A percentile compares a stretch with the other conserved stretches of the same genome.
phyloP scores from a whole-genome alignment of 305 asterid genomes.

The Fraxinus xanthoxyloides region DNA sequence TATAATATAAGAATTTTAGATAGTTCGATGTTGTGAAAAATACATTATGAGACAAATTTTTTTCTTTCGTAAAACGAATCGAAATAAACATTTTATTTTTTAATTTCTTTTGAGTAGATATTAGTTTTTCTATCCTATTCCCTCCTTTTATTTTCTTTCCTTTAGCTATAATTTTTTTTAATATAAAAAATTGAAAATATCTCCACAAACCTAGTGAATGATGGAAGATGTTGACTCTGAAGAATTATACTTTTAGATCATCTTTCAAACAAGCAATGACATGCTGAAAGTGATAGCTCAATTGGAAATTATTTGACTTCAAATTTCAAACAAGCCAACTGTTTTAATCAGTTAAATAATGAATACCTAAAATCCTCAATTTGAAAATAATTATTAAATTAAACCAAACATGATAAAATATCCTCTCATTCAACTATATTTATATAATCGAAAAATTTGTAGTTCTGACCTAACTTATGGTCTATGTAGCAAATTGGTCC shows the following conservation, averaged over 20 bases:
- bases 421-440: background rate
- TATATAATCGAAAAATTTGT: background rate
- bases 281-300: conserved; percentile 20
- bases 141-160: background rate
- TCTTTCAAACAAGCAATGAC: conserved; percentile 19
- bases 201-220: background rate
- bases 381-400: background rate
- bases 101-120: background rate
- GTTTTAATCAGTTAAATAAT: background rate
- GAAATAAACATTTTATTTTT: background rate
- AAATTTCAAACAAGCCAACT: conserved; percentile 16
- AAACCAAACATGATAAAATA: background rate
- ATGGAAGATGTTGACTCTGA: conserved; percentile 16
- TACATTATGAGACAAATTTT: background rate
- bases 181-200: background rate
- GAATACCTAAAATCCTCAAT: background rate
- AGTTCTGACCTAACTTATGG: background rate
- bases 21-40: background rate
- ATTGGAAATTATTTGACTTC: conserved; percentile 31
- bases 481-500: background rate
- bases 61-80: background rate
- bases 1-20: no score
- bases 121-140: background rate
- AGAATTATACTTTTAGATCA: background rate
- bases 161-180: background rate